These are phyloP conservation scores for Arxiozyma bovina DNA, from an alignment of 1,139 yeast genomes.

Conservation along the genomic window DNA sequence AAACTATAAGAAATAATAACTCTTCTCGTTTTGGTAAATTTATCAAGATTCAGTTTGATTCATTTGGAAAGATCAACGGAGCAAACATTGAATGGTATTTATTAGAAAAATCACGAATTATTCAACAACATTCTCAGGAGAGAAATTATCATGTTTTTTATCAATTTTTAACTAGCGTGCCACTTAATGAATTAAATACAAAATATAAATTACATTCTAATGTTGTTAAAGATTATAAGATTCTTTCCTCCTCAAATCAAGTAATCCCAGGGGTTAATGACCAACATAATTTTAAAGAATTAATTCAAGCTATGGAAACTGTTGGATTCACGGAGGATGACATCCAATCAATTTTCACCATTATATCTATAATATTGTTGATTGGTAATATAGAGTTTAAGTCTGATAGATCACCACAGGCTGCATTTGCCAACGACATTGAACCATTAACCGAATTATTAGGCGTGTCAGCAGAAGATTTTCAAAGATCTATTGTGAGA, in stretches of 20 bases:
- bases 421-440: slow-evolving; percentile 54
- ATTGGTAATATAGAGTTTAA: slow-evolving; percentile 77
- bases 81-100: slow-evolving; percentile 93
- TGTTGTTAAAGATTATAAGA: slow-evolving; percentile 36
- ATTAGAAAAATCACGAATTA: slow-evolving; percentile 87
- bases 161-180: slow-evolving; percentile 68
- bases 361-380: slow-evolving; percentile 71
- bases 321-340: slow-evolving; percentile 62
- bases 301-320: slow-evolving; percentile 58
- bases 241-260: slow-evolving; percentile 48
- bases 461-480: slow-evolving; percentile 51
- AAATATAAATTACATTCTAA: slow-evolving; percentile 38
- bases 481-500: slow-evolving; percentile 51
- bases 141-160: slow-evolving; percentile 91
- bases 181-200: slow-evolving; percentile 38
- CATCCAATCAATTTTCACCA: slow-evolving; percentile 50
- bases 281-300: slow-evolving; percentile 49
- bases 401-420: slow-evolving; percentile 72
- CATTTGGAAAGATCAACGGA: slow-evolving; percentile 62
- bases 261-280: slow-evolving; percentile 70
- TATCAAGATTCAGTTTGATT: slow-evolving; percentile 71
- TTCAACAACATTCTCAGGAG: slow-evolving; percentile 65
- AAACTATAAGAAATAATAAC: slow-evolving; percentile 87
- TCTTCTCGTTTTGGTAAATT: slow-evolving; percentile 97
- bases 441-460: slow-evolving; percentile 51